phyloP scores from a whole-genome alignment of 306 rosid species.

The Hylodesmum podocarpum region DNA sequence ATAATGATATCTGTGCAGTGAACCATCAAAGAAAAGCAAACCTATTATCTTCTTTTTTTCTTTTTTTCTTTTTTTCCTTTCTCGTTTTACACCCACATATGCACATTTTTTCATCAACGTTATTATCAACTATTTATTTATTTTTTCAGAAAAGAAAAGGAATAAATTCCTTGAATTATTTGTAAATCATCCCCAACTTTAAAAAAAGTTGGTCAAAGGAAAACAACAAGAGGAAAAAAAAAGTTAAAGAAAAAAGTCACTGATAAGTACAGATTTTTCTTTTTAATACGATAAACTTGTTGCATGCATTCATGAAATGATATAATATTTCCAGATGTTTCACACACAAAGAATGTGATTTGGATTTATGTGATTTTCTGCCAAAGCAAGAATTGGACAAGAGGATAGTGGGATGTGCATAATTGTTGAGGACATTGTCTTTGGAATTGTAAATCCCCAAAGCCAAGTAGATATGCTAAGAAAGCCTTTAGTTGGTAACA shows the following conservation, averaged over 20 bases:
- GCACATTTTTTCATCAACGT: not conserved
- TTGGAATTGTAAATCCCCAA: constrained; percentile 19
- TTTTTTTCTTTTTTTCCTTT: not conserved
- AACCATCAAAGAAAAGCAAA: not conserved
- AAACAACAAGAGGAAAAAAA: not conserved
- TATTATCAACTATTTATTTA: not conserved
- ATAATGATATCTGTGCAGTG: not conserved
- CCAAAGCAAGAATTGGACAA: not conserved
- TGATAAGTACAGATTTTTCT: not conserved
- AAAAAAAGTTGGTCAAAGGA: constrained; percentile 29
- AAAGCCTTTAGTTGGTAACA: not conserved
- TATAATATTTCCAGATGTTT: constrained; percentile 10
- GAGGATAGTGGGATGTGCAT: constrained; percentile 34
- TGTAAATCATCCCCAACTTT: constrained; percentile 7
- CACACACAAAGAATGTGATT: constrained; percentile 20
- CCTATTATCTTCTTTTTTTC: not conserved
- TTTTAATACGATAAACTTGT: not conserved
- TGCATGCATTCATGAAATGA: constrained; percentile 19
- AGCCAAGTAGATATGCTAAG: constrained; percentile 5
- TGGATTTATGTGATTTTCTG: constrained; percentile 16
- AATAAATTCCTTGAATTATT: not conserved
- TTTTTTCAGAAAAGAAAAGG: not conserved
- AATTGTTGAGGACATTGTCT: constrained; percentile 10
- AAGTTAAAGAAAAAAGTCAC: not conserved
- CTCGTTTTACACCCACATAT: not conserved